These are phyloP conservation scores for Cornus controversa DNA, from an alignment of 148 eudicot genomes.

Conservation along the genomic window DNA sequence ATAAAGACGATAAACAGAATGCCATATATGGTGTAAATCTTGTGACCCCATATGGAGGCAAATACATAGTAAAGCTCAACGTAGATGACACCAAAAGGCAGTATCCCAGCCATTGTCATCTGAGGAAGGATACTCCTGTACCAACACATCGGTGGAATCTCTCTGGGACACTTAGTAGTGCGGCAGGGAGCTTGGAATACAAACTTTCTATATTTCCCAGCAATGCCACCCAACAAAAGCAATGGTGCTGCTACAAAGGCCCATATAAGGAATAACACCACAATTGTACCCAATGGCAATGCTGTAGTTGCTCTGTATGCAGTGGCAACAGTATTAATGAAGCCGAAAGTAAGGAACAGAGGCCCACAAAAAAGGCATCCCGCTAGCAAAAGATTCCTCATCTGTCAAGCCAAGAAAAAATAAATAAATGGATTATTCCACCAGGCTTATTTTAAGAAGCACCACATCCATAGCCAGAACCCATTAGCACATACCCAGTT, in stretches of 20 bases:
- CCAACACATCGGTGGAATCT: slow-evolving; percentile 17
- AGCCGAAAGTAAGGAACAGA: too few species aligned
- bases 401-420: slow-evolving; percentile 7
- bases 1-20: slow-evolving; percentile 9
- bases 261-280: too few species aligned
- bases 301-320: too few species aligned
- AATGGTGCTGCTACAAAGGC: too few species aligned
- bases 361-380: too few species aligned
- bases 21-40: slow-evolving; percentile 9
- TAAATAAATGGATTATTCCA: background rate
- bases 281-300: too few species aligned
- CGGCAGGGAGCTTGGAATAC: slow-evolving; percentile 17
- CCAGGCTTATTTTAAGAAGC: background rate
- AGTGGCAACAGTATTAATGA: too few species aligned
- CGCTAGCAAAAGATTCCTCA: too few species aligned
- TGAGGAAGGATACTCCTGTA: slow-evolving; percentile 17
- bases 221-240: slow-evolving; percentile 8
- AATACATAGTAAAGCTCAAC: slow-evolving; percentile 17
- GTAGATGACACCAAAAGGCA: slow-evolving; percentile 12
- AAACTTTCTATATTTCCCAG: background rate
- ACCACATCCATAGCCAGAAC: background rate
- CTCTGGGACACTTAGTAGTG: slow-evolving; percentile 21
- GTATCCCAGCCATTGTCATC: slow-evolving; percentile 16
- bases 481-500: slow-evolving; percentile 19
- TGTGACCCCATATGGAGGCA: slow-evolving; percentile 14